Percentiles rank a stretch among this genome's conserved stretches.
These are phyloP conservation scores for Penicillium fuscoglaucum DNA, from an alignment of 2,329 filamentous ascomycete genomes.

Conservation along the genomic window DNA sequence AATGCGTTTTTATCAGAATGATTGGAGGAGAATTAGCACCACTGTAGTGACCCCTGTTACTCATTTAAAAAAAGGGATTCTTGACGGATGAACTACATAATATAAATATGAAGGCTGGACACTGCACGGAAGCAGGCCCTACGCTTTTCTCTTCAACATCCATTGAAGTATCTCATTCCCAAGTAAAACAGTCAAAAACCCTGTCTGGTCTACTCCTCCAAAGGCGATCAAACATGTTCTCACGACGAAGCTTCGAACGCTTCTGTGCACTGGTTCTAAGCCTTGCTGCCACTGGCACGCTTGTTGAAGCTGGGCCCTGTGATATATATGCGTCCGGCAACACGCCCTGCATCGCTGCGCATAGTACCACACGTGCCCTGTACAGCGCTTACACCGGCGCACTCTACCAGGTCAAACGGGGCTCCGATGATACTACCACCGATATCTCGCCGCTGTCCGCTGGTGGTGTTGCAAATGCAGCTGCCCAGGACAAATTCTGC, in stretches of 20 bases:
- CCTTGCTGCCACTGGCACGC: constrained; percentile 38
- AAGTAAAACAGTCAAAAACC: neutral
- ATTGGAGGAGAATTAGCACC: constrained; percentile 13
- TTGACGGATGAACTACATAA: neutral
- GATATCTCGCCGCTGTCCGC: constrained; percentile 55
- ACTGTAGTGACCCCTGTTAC: neutral
- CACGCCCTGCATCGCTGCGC: constrained; percentile 65
- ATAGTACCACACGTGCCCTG: constrained; percentile 64
- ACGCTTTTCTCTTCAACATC: neutral
- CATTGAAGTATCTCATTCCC: neutral
- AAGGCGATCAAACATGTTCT: constrained; percentile 33
- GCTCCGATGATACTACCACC: constrained; percentile 50
- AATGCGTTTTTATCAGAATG: neutral
- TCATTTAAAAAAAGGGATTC: neutral
- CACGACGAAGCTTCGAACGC: constrained; percentile 29
- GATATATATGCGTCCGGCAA: constrained; percentile 61
- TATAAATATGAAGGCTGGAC: neutral
- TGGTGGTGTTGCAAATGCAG: constrained; percentile 63
- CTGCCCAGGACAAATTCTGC: constrained; percentile 63
- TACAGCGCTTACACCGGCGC: constrained; percentile 55
- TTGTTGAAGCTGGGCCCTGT: constrained; percentile 58
- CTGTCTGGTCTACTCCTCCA: neutral
- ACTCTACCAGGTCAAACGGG: constrained; percentile 62
- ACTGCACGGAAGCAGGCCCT: neutral
- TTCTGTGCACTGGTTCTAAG: constrained; percentile 32